Percentiles rank a stretch among this genome's conserved stretches.
Evolutionary conservation across 176 grass and related monocot species (phyloP).

Genomic region (Paspalum notatum): DNA sequence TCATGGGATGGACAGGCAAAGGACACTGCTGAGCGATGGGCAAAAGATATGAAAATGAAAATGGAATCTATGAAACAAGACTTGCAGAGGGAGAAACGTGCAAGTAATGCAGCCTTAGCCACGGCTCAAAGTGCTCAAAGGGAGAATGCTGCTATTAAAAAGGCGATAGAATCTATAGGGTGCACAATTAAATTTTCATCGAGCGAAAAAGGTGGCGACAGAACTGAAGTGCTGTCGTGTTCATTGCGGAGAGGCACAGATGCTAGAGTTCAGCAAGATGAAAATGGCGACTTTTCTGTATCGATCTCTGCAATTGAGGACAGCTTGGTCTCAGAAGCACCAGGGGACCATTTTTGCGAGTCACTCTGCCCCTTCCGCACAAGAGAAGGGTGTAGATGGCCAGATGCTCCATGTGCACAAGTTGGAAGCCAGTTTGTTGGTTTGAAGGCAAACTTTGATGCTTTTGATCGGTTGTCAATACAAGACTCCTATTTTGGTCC

Average conservation of each 20-base stretch:
- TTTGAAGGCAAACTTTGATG: slow-evolving; percentile 95
- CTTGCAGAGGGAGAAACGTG: slow-evolving; percentile 65
- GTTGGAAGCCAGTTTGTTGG: slow-evolving; percentile 91
- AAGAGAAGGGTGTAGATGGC: slow-evolving; percentile 92
- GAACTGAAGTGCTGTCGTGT: slow-evolving; percentile 47
- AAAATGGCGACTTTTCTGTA: slow-evolving; percentile 64
- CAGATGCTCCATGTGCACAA: slow-evolving; percentile 77
- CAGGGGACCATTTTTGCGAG: slow-evolving; percentile 61
- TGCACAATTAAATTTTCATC: slow-evolving; percentile 73
- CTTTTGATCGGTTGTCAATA: slow-evolving; percentile 83
- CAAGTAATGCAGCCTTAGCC: slow-evolving; percentile 57
- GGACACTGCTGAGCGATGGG: slow-evolving; percentile 62
- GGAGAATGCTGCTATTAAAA: slow-evolving; percentile 76
- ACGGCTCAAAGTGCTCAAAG: slow-evolving; percentile 57
- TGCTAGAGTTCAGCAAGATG: slow-evolving; percentile 40
- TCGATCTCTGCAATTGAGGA: slow-evolving; percentile 89
- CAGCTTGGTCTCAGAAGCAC: slow-evolving; percentile 51
- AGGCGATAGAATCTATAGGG: slow-evolving; percentile 80
- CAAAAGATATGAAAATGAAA: slow-evolving; percentile 64
- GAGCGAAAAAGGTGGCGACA: slow-evolving; percentile 47
- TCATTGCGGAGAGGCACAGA: slow-evolving; percentile 47
- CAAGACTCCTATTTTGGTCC: slow-evolving; percentile 81
- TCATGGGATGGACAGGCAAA: slow-evolving; percentile 58
- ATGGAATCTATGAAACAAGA: slow-evolving; percentile 58
- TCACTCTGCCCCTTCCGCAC: slow-evolving; percentile 76